Evolutionary conservation across 2,329 filamentous ascomycete species (phyloP), one percentile per base, ranked within the genome.

Genomic region (Ceratocystis colombiana): DNA sequence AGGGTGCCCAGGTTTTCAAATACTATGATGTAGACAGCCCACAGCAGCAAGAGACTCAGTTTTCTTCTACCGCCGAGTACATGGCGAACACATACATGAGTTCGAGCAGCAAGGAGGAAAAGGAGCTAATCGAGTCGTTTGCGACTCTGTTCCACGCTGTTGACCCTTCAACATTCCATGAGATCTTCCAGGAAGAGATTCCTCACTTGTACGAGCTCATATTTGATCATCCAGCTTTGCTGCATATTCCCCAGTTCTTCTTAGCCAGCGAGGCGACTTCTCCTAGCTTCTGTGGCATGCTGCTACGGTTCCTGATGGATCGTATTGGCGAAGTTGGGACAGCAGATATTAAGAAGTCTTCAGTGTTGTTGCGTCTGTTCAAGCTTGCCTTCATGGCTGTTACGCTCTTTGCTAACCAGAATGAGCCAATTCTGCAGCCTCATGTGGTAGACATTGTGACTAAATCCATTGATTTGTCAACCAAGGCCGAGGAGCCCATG

Each of bases 361-460:
- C 91, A 5, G 96, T 99, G 61, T 78, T 99, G 44, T 78, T 99
- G 63, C 84, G 95, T 66, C 84, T 99, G 64, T 99, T 97, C 79
- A 99, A 99, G 76, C 78, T 99, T 63, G 96, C 93, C 0, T 99
- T 99, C 75, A 99, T 99, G 94, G 95, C 95, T 0, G 94, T 99
- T 48, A 99, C 94, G 0, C 80, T 99, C 1, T 99, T 99, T 75
- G 91, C 91, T 0, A 82, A 84, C 7, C 92, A 96, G 73, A 99
- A 99, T 71, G 94, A 99, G 76, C 89, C 94, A 73, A 91, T 99
- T 1, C 80, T 99, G 15, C 80, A 97, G 64, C 95, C 95, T 0
- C 94, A 99, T 74, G 93, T 99, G 63, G 92, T 95, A 65, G 95
- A 95, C 73, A 96, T 99, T 70, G 90, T 99, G 68, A 96, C 93